phyloP scores from a whole-genome alignment of 345 rosid species.

The Mangifera indica region DNA sequence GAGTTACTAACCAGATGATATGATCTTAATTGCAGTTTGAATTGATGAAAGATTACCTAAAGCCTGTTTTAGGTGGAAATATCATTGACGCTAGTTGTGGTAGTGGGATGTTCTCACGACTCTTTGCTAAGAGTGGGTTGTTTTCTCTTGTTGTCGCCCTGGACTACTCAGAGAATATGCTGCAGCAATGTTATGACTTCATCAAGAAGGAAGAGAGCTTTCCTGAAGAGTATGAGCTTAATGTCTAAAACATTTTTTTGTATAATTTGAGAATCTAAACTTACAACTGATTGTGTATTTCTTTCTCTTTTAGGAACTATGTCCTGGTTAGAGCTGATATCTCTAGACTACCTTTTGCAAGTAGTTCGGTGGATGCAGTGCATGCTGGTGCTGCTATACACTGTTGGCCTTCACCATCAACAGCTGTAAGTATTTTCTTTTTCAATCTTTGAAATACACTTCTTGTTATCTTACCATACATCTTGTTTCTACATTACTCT shows the following conservation, averaged over 20 bases:
- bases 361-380: constrained; percentile 75
- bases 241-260: constrained; percentile 4
- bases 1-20: constrained; percentile 10
- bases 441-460: neutral
- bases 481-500: neutral
- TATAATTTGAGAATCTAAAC: constrained; percentile 10
- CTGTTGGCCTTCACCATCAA: constrained; percentile 90
- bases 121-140: constrained; percentile 65
- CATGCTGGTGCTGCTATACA: constrained; percentile 95
- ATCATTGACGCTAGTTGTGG: constrained; percentile 91
- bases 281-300: constrained; percentile 9
- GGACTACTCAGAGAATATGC: constrained; percentile 94
- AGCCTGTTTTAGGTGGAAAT: constrained; percentile 76
- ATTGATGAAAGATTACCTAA: constrained; percentile 65
- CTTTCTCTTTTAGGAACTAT: constrained; percentile 48
- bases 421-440: constrained; percentile 53
- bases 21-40: constrained; percentile 55
- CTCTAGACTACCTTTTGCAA: constrained; percentile 73
- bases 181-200: constrained; percentile 67
- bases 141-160: constrained; percentile 74
- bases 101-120: constrained; percentile 80
- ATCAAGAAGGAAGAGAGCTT: constrained; percentile 57
- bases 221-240: constrained; percentile 59
- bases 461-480: neutral
- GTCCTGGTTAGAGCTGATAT: constrained; percentile 86